phyloP scores from a whole-genome alignment of 768 basidiomycete genomes.

The Boletellus sp. region DNA sequence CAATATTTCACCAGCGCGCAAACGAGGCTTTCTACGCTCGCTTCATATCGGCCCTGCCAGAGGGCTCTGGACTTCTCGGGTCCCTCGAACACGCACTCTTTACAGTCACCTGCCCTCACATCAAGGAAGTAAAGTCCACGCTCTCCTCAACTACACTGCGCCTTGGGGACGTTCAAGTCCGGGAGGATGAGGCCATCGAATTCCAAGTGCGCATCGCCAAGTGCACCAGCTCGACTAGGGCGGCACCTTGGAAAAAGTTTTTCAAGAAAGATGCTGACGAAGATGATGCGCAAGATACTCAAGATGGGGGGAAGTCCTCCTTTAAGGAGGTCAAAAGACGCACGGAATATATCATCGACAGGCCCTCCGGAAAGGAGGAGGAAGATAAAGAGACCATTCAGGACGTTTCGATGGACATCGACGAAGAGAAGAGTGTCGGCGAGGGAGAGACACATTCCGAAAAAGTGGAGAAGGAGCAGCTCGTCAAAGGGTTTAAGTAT shows the following conservation, averaged over 20 bases:
- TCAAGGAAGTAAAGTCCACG: conserved; percentile 64
- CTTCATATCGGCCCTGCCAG: conserved; percentile 38
- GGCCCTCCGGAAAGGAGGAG: conserved; percentile 34
- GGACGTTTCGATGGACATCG: conserved; percentile 20
- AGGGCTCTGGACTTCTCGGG: conserved; percentile 24
- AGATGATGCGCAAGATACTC: conserved; percentile 24
- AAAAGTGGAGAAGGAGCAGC: conserved; percentile 73
- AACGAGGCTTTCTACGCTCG: conserved; percentile 74
- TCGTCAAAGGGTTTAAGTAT: conserved; percentile 83
- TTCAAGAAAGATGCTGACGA: conserved; percentile 32
- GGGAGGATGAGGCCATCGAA: conserved; percentile 69
- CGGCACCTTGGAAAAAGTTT: conserved; percentile 69
- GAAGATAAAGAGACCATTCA: conserved; percentile 13
- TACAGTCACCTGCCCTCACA: conserved; percentile 45
- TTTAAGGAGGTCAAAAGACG: conserved; percentile 42
- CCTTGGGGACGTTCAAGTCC: conserved; percentile 69
- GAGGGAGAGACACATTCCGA: conserved; percentile 40
- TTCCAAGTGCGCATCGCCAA: conserved; percentile 76
- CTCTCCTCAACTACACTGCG: conserved; percentile 63
- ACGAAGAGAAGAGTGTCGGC: conserved; percentile 32
- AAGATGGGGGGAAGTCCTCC: conserved; percentile 27
- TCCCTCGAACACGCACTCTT: conserved; percentile 30
- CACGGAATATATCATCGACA: conserved; percentile 58
- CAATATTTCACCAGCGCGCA: conserved; percentile 41
- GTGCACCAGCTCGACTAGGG: conserved; percentile 65